phyloP scores from a whole-genome alignment of 2,329 filamentous ascomycete species.

The Nemania sp. region DNA sequence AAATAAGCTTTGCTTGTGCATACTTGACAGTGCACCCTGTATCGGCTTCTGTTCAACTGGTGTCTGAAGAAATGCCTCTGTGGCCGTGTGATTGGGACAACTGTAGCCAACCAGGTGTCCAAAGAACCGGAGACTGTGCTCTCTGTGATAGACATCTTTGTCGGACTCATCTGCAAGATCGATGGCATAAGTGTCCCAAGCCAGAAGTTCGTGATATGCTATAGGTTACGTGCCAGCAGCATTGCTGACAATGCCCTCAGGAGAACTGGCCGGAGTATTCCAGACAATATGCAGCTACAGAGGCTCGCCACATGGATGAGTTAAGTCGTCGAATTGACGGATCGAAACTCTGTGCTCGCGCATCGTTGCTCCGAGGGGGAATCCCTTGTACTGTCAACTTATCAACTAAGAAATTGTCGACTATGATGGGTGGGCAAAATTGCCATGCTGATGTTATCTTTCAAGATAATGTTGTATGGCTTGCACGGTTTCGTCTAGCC shows the following conservation, averaged over 20 bases:
- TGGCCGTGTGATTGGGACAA: slow-evolving; percentile 26
- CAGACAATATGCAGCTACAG: slow-evolving; percentile 24
- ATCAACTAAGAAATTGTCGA: slow-evolving; percentile 24
- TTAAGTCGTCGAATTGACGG: slow-evolving; percentile 25
- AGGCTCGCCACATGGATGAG: slow-evolving; percentile 26
- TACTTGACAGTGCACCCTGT: too few relatives aligned
- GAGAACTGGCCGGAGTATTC: slow-evolving; percentile 24
- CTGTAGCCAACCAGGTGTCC: slow-evolving; percentile 31
- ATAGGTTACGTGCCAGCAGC: background rate
- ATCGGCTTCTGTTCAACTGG: background rate
- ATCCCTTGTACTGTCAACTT: slow-evolving; percentile 30
- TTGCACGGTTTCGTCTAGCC: slow-evolving; percentile 33
- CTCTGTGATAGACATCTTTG: slow-evolving; percentile 36
- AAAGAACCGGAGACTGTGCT: slow-evolving; percentile 32
- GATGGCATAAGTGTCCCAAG: slow-evolving; percentile 30
- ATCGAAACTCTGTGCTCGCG: slow-evolving; percentile 26
- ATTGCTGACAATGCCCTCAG: background rate
- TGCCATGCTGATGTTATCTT: slow-evolving; percentile 37
- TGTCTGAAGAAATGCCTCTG: background rate
- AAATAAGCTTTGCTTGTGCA: too few relatives aligned
- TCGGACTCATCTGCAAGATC: slow-evolving; percentile 27
- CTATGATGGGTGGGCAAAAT: slow-evolving; percentile 36
- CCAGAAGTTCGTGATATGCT: slow-evolving; percentile 16
- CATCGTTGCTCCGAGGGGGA: slow-evolving; percentile 23
- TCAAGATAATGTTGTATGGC: slow-evolving; percentile 32